phyloP scores from a whole-genome alignment of 352 stramenopile species.

The Phytophthora litchii region DNA sequence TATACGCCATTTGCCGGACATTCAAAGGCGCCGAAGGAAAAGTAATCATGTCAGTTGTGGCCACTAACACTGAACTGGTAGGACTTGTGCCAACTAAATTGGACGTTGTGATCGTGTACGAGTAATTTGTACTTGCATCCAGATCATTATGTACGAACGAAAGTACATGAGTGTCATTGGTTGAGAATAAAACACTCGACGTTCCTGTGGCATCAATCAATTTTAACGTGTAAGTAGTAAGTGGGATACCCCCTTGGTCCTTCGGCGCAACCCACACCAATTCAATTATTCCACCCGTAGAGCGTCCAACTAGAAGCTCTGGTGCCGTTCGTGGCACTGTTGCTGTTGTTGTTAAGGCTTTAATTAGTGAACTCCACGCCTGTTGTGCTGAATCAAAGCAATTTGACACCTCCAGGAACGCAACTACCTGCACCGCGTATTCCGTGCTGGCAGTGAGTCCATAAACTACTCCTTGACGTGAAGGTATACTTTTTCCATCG shows the following conservation, averaged over 20 bases:
- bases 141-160: constrained; percentile 55
- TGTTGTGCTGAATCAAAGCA: constrained; percentile 36
- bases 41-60: constrained; percentile 47
- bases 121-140: constrained; percentile 54
- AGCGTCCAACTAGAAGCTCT: constrained; percentile 26
- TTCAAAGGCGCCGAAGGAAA: constrained; percentile 54
- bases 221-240: constrained; percentile 43
- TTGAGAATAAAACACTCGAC: constrained; percentile 31
- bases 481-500: constrained; percentile 39
- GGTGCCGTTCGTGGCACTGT: constrained; percentile 32
- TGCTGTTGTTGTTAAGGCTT: constrained; percentile 16
- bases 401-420: constrained; percentile 43
- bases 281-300: constrained; percentile 47
- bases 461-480: constrained; percentile 34
- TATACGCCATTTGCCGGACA: constrained; percentile 43
- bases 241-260: constrained; percentile 38
- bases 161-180: constrained; percentile 17
- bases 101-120: constrained; percentile 45
- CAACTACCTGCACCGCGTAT: constrained; percentile 45
- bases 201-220: constrained; percentile 13
- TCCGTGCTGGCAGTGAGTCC: constrained; percentile 28
- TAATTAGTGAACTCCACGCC: constrained; percentile 26
- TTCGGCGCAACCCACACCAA: constrained; percentile 37
- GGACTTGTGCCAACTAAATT: constrained; percentile 52
- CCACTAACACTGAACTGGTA: constrained; percentile 29